phyloP scores from a whole-genome alignment of 2,329 filamentous ascomycete species.

The Sphaceloma murrayae region DNA sequence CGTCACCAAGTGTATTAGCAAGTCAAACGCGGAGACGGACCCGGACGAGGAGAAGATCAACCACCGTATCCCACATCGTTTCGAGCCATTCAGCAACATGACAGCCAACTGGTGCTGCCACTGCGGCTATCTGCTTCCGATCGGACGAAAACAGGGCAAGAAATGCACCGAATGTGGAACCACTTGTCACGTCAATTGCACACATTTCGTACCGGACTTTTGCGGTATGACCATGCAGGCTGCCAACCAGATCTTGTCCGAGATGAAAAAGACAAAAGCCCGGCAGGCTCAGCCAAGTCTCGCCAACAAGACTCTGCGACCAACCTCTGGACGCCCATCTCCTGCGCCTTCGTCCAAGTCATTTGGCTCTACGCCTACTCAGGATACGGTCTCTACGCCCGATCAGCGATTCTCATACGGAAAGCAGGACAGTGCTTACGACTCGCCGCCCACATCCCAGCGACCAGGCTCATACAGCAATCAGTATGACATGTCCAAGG shows the following conservation, averaged over 20 bases:
- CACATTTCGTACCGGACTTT: constrained; percentile 94
- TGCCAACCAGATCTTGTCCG: constrained; percentile 84
- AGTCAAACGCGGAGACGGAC: constrained; percentile 96
- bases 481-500: constrained; percentile 16
- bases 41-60: constrained; percentile 99
- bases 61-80: constrained; percentile 94
- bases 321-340: constrained; percentile 39
- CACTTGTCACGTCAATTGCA: constrained; percentile 82
- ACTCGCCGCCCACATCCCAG: constrained; percentile 26
- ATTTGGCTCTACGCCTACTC: constrained; percentile 28
- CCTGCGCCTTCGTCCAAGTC: constrained; percentile 32
- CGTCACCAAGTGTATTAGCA: constrained; percentile 98
- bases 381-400: constrained; percentile 27
- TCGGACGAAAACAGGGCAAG: constrained; percentile 89
- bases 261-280: constrained; percentile 71
- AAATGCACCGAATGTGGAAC: constrained; percentile 92
- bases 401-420: constrained; percentile 41
- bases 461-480: constrained; percentile 30
- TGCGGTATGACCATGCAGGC: constrained; percentile 99
- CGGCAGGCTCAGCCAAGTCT: constrained; percentile 47
- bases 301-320: constrained; percentile 57
- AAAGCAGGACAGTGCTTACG: constrained; percentile 32
- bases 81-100: constrained; percentile 93
- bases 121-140: constrained; percentile 88
- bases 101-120: constrained; percentile 99